Percentiles rank a stretch among this genome's conserved stretches.
Evolutionary conservation across 257 asterid species (phyloP).

Genomic region (Solanum ossicruentum): DNA sequence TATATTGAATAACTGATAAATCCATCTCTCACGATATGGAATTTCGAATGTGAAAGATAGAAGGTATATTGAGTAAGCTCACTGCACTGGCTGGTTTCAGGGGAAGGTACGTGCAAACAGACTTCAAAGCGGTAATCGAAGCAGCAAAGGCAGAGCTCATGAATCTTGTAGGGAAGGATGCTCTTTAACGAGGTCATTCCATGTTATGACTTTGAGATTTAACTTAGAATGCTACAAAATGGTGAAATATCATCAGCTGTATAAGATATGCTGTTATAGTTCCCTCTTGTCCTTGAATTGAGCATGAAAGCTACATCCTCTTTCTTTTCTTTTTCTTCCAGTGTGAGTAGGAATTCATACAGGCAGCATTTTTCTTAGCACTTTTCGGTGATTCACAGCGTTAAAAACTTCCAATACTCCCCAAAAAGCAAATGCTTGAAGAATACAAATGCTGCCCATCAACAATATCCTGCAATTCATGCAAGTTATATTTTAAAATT

Average conservation of each 20-base stretch:
- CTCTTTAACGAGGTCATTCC: background rate
- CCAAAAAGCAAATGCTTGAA: background rate
- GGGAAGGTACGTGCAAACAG: slow-evolving; percentile 72
- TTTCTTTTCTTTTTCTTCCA: background rate
- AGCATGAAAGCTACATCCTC: background rate
- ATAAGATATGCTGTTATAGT: background rate
- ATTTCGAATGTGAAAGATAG: too few species aligned
- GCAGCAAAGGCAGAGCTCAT: slow-evolving; percentile 79
- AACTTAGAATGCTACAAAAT: background rate
- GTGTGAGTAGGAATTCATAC: background rate
- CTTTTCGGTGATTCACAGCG: background rate
- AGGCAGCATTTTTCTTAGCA: background rate
- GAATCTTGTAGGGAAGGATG: slow-evolving; percentile 33
- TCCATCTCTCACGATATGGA: too few species aligned
- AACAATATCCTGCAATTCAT: background rate
- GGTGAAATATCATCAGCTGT: background rate
- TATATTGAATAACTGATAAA: background rate
- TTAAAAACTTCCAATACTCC: background rate
- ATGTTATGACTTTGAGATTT: background rate
- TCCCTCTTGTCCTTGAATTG: background rate
- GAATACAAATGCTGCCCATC: background rate
- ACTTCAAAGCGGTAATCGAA: slow-evolving; percentile 70
- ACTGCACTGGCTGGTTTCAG: slow-evolving; percentile 24
- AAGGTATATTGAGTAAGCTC: background rate
- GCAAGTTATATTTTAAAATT: background rate